These are phyloP conservation scores for Hansenula sp. DNA, from an alignment of 1,139 yeast species.

Conservation along the genomic window DNA sequence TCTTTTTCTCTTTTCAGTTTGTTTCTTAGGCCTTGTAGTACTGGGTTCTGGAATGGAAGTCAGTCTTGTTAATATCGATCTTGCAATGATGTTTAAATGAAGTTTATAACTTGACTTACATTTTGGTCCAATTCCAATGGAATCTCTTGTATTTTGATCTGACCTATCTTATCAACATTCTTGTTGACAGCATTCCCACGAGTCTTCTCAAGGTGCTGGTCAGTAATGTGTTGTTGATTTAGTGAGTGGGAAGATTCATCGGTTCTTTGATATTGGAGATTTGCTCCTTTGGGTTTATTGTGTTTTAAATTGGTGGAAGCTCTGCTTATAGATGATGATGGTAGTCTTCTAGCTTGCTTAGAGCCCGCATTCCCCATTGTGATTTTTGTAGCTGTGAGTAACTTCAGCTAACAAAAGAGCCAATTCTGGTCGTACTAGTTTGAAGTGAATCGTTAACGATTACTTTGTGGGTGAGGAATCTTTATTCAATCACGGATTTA, in stretches of 20 bases:
- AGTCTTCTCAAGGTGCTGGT: background rate
- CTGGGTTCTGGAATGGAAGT: constrained; percentile 9
- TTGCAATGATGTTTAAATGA: background rate
- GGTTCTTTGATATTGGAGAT: background rate
- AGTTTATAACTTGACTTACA: constrained; percentile 9
- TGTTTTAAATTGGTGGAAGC: background rate
- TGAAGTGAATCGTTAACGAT: too few relatives aligned
- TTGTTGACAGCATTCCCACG: background rate
- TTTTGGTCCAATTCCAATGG: constrained; percentile 17
- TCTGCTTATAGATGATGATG: background rate
- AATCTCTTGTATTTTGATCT: constrained; percentile 13
- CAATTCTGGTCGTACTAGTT: too few relatives aligned
- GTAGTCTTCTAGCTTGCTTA: background rate
- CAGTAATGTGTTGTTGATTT: background rate
- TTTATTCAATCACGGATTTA: too few relatives aligned
- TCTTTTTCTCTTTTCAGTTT: constrained; percentile 8
- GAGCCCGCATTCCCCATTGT: background rate
- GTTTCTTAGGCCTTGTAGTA: constrained; percentile 13
- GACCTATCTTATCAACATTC: constrained; percentile 10
- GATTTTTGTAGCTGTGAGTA: too few relatives aligned
- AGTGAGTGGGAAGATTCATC: background rate
- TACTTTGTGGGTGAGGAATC: background rate
- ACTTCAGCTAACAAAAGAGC: too few relatives aligned
- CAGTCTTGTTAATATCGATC: background rate
- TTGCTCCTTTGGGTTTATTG: background rate